These are phyloP conservation scores for Clathrospora elynae DNA, from an alignment of 2,329 filamentous ascomycete genomes.

Conservation along the genomic window DNA sequence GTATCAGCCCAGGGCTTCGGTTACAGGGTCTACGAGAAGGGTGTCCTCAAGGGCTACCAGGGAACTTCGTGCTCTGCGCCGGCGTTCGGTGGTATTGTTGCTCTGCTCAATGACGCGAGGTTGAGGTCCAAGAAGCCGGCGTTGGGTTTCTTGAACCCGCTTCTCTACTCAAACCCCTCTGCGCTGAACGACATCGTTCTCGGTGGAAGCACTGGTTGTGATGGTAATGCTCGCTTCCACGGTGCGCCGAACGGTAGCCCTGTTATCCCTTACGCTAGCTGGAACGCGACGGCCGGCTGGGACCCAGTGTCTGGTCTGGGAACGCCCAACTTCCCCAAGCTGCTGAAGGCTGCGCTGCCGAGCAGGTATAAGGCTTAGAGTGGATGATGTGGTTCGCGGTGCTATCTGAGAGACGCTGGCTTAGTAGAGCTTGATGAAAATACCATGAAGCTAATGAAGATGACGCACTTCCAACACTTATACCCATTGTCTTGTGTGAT, in stretches of 20 bases:
- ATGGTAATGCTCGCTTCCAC: slow-evolving; percentile 34
- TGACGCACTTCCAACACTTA: no score
- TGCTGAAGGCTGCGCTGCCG: slow-evolving; percentile 37
- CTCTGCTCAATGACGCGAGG: slow-evolving; percentile 66
- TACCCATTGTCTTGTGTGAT: no score
- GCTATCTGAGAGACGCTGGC: no score
- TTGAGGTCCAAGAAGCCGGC: slow-evolving; percentile 55
- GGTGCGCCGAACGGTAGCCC: slow-evolving; percentile 38
- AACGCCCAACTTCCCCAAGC: slow-evolving; percentile 38
- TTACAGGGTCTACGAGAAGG: slow-evolving; percentile 46
- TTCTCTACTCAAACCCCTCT: slow-evolving; percentile 56
- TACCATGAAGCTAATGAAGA: no score
- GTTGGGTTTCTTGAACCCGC: slow-evolving; percentile 65
- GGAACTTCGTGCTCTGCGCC: slow-evolving; percentile 61
- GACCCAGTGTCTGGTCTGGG: slow-evolving; percentile 43
- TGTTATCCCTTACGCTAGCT: slow-evolving; percentile 37
- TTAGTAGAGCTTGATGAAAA: no score
- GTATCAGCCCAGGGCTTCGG: slow-evolving; percentile 62
- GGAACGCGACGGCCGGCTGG: slow-evolving; percentile 44
- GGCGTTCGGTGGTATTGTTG: slow-evolving; percentile 61
- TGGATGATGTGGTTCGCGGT: no score
- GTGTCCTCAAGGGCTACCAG: slow-evolving; percentile 47
- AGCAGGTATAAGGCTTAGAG: slow-evolving; percentile 28
- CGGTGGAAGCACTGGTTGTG: slow-evolving; percentile 47
- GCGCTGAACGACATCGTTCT: slow-evolving; percentile 55